Base-by-base conservation (phyloP, 495 filamentous ascomycete genomes). In the Annulohypoxylon bovei region DNA sequence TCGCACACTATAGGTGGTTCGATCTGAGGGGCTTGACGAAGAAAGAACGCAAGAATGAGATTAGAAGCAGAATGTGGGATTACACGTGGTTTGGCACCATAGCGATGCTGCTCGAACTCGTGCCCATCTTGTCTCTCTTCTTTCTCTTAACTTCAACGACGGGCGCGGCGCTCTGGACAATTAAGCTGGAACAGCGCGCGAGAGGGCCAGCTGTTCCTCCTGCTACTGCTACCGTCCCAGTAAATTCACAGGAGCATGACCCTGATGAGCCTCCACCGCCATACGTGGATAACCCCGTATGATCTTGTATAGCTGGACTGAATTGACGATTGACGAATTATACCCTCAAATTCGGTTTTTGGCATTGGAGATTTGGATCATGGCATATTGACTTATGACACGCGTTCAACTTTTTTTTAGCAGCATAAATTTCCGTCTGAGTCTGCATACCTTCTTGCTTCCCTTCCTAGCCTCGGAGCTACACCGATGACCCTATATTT, bases 131-230 rank as follows among this genome's bases (percentile, higher is more conserved):
- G 14, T 93, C 90, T n/a, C 92, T 97, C 67, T 88, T 93, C 68
- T 97, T 98, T 76, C 84, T 95, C 22, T 89, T 97, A 69, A 97
- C 93, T 0, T 95, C 80, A 3, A 81, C 86, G 2, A 77, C 91
- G 35, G 95, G 95, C 0, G 91, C 94, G 6, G 95, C 94, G 7
- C 79, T 99, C 28, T 99, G 93, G 93, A 92, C 91, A 5, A 88
- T 90, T 0, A 79, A 81, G 23, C 73, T 88, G 28, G 84, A 88
- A 69, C 75, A 82, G 57, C 63, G 68, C 55, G 63, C 72, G 18
- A 69, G 77, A 25, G 28, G 50, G 33, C 39, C 50, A 55, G 30
- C 4, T 35, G 6, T n/a, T 3, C 37, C 58, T 22, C 0, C 62
- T 23, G 14, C 32, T 37, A 2, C 50, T 52, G 25, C 33, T 35